Evolutionary conservation across 345 rosid genomes (phyloP), one percentile per base, ranked within the genome.

Genomic region (Cardamine resedifolia): DNA sequence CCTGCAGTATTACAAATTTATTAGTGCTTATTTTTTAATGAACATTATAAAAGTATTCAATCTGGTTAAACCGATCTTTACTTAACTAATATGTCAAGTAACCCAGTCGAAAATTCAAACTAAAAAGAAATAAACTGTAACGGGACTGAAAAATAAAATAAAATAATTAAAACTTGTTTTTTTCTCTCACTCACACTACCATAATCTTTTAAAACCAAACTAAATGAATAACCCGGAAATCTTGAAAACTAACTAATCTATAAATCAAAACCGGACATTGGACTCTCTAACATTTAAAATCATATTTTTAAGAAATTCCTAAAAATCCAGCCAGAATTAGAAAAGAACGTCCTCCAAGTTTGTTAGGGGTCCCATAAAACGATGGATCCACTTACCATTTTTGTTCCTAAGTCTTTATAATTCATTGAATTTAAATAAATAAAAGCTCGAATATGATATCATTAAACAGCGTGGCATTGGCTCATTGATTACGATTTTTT

Each of bases 1-100:
- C 87, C 96, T 94, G 88, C 77, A 70, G 16, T 2, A 34, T 48
- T 57, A 6, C 4, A 34, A 10, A 23, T 53, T 24, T 1, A 20
- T 10, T 41, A 41, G 7, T 41, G 10, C 8, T 31, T 31, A n/a
- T n/a, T n/a, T 31, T 33, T 24, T 31, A 1, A 8, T 34, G 11
- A 34, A n/a, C 20, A 44, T 7, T 45, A 16, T 45, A 45, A 4
- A 19, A 36, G 41, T 16, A 45, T 6, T 3, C 21, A 7, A 45
- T 16, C 10, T 10, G 6, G 26, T 20, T 48, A 48, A 48, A 20
- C 53, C 53, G 53, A 20, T 20, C 2, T 48, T 18, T 1, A 48
- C 52, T 5, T 0, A 48, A 9, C 20, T 48, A 20, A 20, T 48
- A 48, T 14, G 16, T 14, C 45, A 41, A 41, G 26, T 18, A 47